Percentiles rank a stretch among this genome's conserved stretches.
Conservation (phyloP, 129 eudicot species). For the Kitagawia praeruptora region DNA sequence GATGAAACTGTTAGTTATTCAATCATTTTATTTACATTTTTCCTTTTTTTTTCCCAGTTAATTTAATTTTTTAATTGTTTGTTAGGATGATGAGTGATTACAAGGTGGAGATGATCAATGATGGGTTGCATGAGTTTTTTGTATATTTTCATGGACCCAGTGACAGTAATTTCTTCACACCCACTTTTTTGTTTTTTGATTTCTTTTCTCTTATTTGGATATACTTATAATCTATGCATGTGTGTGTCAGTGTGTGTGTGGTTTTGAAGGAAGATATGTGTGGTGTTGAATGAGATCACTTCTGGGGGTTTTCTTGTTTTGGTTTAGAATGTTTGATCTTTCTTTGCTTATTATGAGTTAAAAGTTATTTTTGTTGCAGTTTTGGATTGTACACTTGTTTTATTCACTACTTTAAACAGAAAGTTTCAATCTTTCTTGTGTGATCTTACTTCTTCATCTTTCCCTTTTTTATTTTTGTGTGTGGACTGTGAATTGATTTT, state of each 20-base stretch:
- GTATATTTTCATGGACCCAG: conserved; percentile 85
- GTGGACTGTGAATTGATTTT: not conserved
- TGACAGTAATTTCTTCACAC: conserved; percentile 46
- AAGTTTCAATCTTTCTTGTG: not conserved
- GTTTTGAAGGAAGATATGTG: not conserved
- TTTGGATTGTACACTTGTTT: conserved; percentile 19
- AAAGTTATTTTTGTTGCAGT: conserved; percentile 1
- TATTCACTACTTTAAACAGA: not conserved
- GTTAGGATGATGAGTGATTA: conserved; percentile 95
- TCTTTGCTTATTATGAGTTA: not conserved
- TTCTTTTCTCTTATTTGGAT: not conserved
- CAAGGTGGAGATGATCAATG: conserved; percentile 93
- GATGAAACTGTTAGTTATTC: conserved; percentile 28
- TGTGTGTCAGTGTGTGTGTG: conserved; percentile 1
- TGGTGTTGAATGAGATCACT: not conserved
- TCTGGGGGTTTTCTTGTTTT: not conserved
- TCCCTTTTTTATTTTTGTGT: not conserved
- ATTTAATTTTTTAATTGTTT: conserved; percentile 11
- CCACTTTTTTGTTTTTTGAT: not conserved
- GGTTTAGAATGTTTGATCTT: conserved; percentile 10
- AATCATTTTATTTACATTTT: not conserved
- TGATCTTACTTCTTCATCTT: not conserved
- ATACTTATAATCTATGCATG: not conserved
- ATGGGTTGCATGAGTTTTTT: conserved; percentile 86
- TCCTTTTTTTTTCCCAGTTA: not conserved